Conservation (phyloP, 2,329 filamentous ascomycete genomes). For the Fusarium sp. region DNA sequence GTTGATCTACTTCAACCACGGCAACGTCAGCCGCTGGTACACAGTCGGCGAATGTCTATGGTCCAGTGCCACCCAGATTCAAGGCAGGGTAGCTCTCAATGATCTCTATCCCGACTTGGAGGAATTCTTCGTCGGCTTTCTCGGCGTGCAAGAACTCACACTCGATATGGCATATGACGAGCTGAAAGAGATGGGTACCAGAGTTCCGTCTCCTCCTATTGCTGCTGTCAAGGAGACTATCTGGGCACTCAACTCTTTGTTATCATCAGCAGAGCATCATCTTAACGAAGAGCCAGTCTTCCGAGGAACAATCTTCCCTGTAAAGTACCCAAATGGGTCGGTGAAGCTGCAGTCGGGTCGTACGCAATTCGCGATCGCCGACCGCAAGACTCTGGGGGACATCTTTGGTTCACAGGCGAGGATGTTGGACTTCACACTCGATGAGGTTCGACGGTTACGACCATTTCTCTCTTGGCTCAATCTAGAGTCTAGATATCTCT, state of each 20-base stretch:
- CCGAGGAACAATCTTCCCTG: constrained; percentile 36
- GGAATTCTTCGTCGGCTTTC: constrained; percentile 46
- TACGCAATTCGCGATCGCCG: constrained; percentile 50
- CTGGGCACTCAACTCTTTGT: constrained; percentile 48
- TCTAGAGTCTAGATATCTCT: constrained; percentile 49
- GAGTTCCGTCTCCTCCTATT: constrained; percentile 4
- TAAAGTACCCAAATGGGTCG: constrained; percentile 35
- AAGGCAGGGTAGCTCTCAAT: constrained; percentile 44
- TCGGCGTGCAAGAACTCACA: constrained; percentile 47
- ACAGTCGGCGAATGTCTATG: constrained; percentile 48
- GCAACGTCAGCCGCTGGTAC: constrained; percentile 43
- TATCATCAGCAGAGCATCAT: constrained; percentile 12
- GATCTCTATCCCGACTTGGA: constrained; percentile 45
- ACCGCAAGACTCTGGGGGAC: constrained; percentile 45
- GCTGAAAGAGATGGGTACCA: constrained; percentile 38
- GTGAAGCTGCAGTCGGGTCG: constrained; percentile 18
- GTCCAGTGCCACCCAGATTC: constrained; percentile 48
- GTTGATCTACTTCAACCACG: constrained; percentile 22
- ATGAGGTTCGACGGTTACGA: constrained; percentile 47
- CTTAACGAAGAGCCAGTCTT: constrained; percentile 24
- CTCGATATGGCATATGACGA: constrained; percentile 49
- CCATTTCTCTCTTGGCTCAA: constrained; percentile 51
- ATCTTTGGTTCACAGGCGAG: constrained; percentile 47
- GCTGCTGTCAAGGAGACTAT: constrained; percentile 48
- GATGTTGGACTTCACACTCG: constrained; percentile 51